Percentiles rank a stretch among this genome's conserved stretches.
phyloP scores from a whole-genome alignment of 2,329 filamentous ascomycete genomes.

The Fusarium sp. region DNA sequence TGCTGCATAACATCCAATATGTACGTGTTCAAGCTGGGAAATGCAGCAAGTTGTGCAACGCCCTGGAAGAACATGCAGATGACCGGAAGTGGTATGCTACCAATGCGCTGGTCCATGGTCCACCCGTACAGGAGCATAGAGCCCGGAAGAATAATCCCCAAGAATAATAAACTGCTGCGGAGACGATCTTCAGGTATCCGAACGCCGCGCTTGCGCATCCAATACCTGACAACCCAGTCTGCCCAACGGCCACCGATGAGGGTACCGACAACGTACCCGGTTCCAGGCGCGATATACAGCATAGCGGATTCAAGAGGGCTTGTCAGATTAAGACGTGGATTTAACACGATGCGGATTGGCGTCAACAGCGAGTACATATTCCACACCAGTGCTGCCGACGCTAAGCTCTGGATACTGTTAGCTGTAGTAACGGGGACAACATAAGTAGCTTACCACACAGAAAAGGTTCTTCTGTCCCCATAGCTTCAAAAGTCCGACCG shows the following conservation, averaged over 20 bases:
- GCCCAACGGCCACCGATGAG: conserved; percentile 66
- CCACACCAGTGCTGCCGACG: conserved; percentile 76
- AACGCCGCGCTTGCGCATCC: background rate
- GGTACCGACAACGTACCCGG: conserved; percentile 76
- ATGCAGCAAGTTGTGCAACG: too few relatives aligned
- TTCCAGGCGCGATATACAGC: conserved; percentile 80
- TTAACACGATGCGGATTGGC: conserved; percentile 80
- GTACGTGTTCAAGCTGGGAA: too few relatives aligned
- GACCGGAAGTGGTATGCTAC: too few relatives aligned
- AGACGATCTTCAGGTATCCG: too few relatives aligned
- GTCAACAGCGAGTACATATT: conserved; percentile 81
- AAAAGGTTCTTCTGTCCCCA: background rate
- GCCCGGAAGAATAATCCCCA: too few relatives aligned
- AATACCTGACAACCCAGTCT: background rate
- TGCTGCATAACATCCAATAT: too few relatives aligned
- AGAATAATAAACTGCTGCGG: too few relatives aligned
- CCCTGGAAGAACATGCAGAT: too few relatives aligned
- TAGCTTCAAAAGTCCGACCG: background rate
- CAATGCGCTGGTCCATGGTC: too few relatives aligned
- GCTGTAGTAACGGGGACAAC: background rate
- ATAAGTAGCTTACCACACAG: background rate
- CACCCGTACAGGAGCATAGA: too few relatives aligned
- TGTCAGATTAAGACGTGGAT: conserved; percentile 77
- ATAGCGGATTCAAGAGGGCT: conserved; percentile 76
- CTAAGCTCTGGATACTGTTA: conserved; percentile 52